Evolutionary conservation across 2,329 filamentous ascomycete species (phyloP), one percentile per base, ranked within the genome.

Genomic region (Fusarium sp.): DNA sequence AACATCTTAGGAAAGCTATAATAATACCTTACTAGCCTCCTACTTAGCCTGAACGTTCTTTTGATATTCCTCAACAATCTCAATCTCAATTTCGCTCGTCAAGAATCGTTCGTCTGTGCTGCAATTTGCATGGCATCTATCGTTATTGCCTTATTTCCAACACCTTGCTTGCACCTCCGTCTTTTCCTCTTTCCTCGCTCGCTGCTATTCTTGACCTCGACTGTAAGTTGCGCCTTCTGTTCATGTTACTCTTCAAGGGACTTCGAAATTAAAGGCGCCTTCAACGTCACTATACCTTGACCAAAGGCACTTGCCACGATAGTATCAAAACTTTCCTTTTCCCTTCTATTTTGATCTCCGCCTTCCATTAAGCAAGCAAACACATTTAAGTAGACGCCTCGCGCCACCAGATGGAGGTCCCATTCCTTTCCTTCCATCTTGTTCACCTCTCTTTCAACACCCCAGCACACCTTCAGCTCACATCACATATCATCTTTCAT

Each of bases 371-470:
- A 14, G 31, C 56, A 64, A 73, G 31, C 56, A 64, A 73, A 73
- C 59, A 62, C 62, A 67, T 72, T 63, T 72, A 72, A 73, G 60
- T 57, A 59, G 63, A 33, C 60, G 23, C 45, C 48, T 73, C 63
- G 58, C 71, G 64, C 66, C 55, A 31, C 41, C 44, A 21, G 31
- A 38, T 38, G 6, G 19, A 46, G 11, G 9, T 59, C 37, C 45
- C 52, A 35, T 57, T 46, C 18, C 54, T 33, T 45, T 35, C 42
- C 51, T 41, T 52, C 31, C 46, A 56, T 59, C 57, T 61, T 48
- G 42, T 60, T 51, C 62, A 58, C 56, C 64, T 33, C 48, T 66
- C 52, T 56, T 54, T 27, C 25, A n/a, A 49, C 31, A 48, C 45
- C 57, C 51, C 25, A 41, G 41, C 46, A 51, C 39, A 58, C 59